Evolutionary conservation across 75 land plant genomes (phyloP), one percentile per base, ranked within the genome.

Genomic region (Ceratopteris richardii): DNA sequence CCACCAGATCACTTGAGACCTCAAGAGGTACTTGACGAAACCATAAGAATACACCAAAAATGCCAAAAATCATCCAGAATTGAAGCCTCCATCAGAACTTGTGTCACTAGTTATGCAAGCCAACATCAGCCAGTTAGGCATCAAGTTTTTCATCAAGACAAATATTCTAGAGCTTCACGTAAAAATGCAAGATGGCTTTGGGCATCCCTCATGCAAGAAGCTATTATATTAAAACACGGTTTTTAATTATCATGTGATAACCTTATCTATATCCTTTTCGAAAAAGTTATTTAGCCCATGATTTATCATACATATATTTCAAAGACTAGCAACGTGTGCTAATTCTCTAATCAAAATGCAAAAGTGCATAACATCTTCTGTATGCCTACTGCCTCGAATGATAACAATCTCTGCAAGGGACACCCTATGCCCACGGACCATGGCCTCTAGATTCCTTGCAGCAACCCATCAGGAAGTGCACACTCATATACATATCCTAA

Each of bases 401-500:
- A 68, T 42, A 5, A 18, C 55, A 44, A 82, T 58, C 51, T 82
- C 84, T 0, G 66, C 65, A 19, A 12, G 36, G 48, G 77, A 82
- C 50, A 69, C 66, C 64, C 62, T 69, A 13, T 61, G 56, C 11
- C 33, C 69, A 0, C 3, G 57, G 0, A 52, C 60, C 29, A 55
- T 43, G 11, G 33, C 29, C 39, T 39, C 20, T 24, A 67, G 21
- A 39, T 55, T 57, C 57, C 72, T 77, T 11, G 72, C 75, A 3
- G 80, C 75, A 23, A 77, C 57, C 23, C 20, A 42, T 63, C 51
- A 5, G 36, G 0, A n/a, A 81, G 28, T 1, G 25, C 18, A 1
- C 79, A 79, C 51, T 69, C 68, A 52, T 62, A 76, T 2, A 81
- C 83, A 0, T 21, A 42, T 0, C 72, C 81, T 40, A 62, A 74